Evolutionary conservation across 23 red algal species (phyloP), one percentile per base, ranked within the genome.

Genomic region (Chondrus crispus): DNA sequence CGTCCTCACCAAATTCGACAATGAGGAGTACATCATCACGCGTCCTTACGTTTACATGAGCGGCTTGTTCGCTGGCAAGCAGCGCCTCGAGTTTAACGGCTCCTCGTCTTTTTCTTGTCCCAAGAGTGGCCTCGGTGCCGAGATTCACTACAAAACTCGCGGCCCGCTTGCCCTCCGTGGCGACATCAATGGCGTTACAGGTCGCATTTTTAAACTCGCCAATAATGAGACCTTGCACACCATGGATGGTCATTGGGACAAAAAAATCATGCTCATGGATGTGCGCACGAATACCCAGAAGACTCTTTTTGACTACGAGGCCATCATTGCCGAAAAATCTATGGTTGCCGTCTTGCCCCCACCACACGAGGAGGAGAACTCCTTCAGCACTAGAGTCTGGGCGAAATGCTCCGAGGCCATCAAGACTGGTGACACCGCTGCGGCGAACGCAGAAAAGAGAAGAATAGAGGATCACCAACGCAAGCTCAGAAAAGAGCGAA

Each of bases 381-480:
- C 55, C 32, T 90, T 85, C 55, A 90, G 91, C 50, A 79, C 87
- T 18, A 63, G 74, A 32, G 89, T 98, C 44, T 98, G 96, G 96
- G 85, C 70, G 9, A 51, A 79, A 28, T 94, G 89, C 35, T 93
- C 93, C 36, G 71, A 71, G 12, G 96, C 96, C 18, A 94, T 98
- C 20, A 85, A 72, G 52, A 62, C 68, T 42, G 86, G 79, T 19
- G 75, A 96, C 50, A 94, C 90, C 37, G 46, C 53, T 19, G 53
- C 36, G 39, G 96, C 96, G 3, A 96, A 88, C 30, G 83, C 75
- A 35, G 89, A 94, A 36, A 98, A 98, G 81, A 72, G 88, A 28
- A 83, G 60, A 60, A 89, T 98, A 46, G 96, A 98, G 81, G 96
- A 95, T 26, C 36, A 90, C 30, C 93, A 98, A 46, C 84, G 96